Evolutionary conservation across 192 early-diverging fungal genomes (phyloP).

Genomic region (Coemansia sp.): DNA sequence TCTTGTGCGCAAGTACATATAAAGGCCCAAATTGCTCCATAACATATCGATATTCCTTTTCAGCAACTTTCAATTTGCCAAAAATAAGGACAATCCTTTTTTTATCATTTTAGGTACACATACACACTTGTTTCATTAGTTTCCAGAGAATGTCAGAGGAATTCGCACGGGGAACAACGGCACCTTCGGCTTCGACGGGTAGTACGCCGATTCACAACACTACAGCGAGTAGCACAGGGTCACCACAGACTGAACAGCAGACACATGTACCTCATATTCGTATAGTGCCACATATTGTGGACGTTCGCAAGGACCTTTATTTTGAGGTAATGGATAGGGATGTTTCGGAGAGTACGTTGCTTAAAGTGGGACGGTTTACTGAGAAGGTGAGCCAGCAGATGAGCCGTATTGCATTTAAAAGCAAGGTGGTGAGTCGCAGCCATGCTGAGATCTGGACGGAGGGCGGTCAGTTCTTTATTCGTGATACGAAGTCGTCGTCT

Average conservation of each 20-base stretch:
- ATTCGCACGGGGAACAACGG: neutral
- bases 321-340: conserved; percentile 67
- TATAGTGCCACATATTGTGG: conserved; percentile 58
- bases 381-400: conserved; percentile 61
- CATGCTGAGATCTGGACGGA: conserved; percentile 94
- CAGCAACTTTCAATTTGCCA: too few relatives aligned
- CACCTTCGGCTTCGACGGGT: neutral
- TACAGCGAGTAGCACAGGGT: neutral
- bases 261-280: conserved; percentile 49
- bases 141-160: neutral
- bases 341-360: conserved; percentile 57
- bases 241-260: neutral
- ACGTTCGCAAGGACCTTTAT: conserved; percentile 56
- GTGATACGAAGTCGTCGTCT: conserved; percentile 94
- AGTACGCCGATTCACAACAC: neutral
- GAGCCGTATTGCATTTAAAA: conserved; percentile 79
- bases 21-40: too few relatives aligned
- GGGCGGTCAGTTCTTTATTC: conserved; percentile 83
- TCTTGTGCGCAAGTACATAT: too few relatives aligned
- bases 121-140: neutral
- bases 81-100: too few relatives aligned
- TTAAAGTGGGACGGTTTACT: conserved; percentile 76
- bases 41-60: too few relatives aligned
- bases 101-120: neutral
- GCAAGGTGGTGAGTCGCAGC: conserved; percentile 89